Percentiles rank a stretch among this genome's conserved stretches.
Conservation (phyloP, 2,329 filamentous ascomycete species). For the Venturia effusa region DNA sequence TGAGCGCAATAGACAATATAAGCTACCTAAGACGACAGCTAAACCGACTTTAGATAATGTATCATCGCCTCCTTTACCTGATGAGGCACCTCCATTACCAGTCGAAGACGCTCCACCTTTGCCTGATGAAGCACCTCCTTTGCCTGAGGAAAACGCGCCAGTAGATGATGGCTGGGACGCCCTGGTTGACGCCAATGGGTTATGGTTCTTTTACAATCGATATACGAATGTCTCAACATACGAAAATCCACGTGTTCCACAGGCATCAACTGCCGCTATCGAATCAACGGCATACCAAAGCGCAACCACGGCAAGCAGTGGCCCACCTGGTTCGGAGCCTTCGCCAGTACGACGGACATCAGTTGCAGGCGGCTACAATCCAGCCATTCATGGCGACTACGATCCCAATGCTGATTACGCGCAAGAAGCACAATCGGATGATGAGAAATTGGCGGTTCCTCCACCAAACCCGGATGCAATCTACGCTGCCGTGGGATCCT, state of each 20-base stretch:
- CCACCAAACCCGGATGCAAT: slow-evolving; percentile 23
- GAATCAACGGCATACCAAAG: slow-evolving; percentile 14
- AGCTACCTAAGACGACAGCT: slow-evolving; percentile 5
- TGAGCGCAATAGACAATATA: neutral
- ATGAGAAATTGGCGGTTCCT: slow-evolving; percentile 24
- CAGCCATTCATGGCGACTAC: slow-evolving; percentile 91
- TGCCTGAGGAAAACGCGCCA: slow-evolving; percentile 37
- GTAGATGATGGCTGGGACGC: slow-evolving; percentile 67
- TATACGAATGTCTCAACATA: slow-evolving; percentile 67
- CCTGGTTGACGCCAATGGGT: slow-evolving; percentile 58
- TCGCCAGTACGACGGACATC: slow-evolving; percentile 18
- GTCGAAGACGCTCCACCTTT: slow-evolving; percentile 21
- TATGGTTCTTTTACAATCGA: slow-evolving; percentile 79
- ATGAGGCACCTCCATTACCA: slow-evolving; percentile 13
- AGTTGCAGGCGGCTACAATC: slow-evolving; percentile 73
- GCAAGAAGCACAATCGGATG: slow-evolving; percentile 30
- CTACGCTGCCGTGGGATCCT: slow-evolving; percentile 62
- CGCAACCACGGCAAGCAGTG: slow-evolving; percentile 1
- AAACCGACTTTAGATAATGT: slow-evolving; percentile 3
- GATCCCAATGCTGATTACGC: slow-evolving; percentile 95
- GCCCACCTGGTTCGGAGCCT: slow-evolving; percentile 16
- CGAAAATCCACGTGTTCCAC: slow-evolving; percentile 71
- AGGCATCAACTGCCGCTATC: slow-evolving; percentile 17
- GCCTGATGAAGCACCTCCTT: slow-evolving; percentile 26
- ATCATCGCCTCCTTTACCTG: neutral